phyloP scores from a whole-genome alignment of 148 eudicot species.

The Fagopyrum homotropicum region DNA sequence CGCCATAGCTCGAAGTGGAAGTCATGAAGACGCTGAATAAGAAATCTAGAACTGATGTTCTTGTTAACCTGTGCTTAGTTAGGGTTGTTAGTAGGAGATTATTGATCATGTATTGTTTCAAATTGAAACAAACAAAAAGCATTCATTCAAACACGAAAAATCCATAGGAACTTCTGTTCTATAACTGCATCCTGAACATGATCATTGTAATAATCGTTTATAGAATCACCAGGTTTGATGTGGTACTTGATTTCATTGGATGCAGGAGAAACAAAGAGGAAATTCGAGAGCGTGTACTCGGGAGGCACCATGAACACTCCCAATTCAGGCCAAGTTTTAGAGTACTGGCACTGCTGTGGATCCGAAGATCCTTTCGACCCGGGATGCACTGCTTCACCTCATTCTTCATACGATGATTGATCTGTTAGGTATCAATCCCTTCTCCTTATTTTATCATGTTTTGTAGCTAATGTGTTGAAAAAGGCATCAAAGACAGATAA shows the following conservation, averaged over 20 bases:
- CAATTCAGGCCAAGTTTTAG: conserved; percentile 64
- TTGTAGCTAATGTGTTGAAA: background rate
- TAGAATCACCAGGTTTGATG: background rate
- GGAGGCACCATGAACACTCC: conserved; percentile 94
- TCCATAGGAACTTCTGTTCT: no score
- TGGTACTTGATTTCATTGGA: background rate
- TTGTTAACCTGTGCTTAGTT: background rate
- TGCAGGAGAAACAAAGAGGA: conserved; percentile 92
- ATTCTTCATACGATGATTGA: conserved; percentile 80
- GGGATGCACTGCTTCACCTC: conserved; percentile 90
- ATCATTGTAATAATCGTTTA: background rate
- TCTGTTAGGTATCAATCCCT: background rate
- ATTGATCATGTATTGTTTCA: background rate
- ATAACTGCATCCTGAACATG: background rate
- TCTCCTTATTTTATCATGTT: background rate
- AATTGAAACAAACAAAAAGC: no score
- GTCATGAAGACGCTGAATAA: background rate
- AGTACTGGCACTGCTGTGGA: conserved; percentile 99
- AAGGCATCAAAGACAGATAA: background rate
- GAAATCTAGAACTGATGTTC: background rate
- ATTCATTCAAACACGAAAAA: no score
- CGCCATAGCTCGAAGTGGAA: background rate
- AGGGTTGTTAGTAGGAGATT: background rate
- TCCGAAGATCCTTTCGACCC: conserved; percentile 90
- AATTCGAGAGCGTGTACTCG: conserved; percentile 82